Evolutionary conservation across 148 eudicot genomes (phyloP).

Genomic region (Nepenthes gracilis): DNA sequence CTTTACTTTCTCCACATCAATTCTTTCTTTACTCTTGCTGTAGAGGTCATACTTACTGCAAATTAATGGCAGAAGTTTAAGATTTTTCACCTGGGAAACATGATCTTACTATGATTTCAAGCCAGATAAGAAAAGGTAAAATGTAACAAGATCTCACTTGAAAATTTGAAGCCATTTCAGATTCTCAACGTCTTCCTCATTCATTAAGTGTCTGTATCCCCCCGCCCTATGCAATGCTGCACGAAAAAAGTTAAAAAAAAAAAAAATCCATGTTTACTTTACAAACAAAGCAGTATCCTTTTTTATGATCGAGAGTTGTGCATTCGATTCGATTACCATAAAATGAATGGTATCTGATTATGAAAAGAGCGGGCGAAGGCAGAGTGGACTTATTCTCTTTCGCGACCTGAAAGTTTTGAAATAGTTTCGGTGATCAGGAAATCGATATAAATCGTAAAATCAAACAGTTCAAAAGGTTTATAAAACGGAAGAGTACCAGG

Average conservation of each 20-base stretch:
- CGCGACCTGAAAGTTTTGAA: neutral
- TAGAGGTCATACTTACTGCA: slow-evolving; percentile 41
- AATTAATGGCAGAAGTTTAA: neutral
- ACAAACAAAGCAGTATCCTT: too few species aligned
- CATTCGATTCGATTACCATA: slow-evolving; percentile 19
- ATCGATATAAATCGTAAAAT: neutral
- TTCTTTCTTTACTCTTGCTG: slow-evolving; percentile 38
- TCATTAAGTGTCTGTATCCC: slow-evolving; percentile 73
- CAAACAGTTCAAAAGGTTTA: neutral
- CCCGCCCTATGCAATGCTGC: slow-evolving; percentile 58
- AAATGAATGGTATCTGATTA: slow-evolving; percentile 47
- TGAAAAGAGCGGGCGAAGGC: slow-evolving; percentile 40
- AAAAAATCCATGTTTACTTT: too few species aligned
- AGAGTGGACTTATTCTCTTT: slow-evolving; percentile 40
- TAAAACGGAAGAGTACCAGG: slow-evolving; percentile 19
- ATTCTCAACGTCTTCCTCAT: slow-evolving; percentile 64
- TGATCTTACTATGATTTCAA: neutral
- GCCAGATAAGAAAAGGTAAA: neutral
- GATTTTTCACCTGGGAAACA: neutral
- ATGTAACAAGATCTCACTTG: slow-evolving; percentile 24
- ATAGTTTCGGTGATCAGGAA: neutral
- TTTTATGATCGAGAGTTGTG: neutral
- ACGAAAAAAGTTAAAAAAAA: neutral
- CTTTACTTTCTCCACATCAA: slow-evolving; percentile 27
- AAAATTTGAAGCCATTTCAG: slow-evolving; percentile 73